Evolutionary conservation across 139 green algal genomes (phyloP).

Genomic region (Pseudopediastrum boryanum): DNA sequence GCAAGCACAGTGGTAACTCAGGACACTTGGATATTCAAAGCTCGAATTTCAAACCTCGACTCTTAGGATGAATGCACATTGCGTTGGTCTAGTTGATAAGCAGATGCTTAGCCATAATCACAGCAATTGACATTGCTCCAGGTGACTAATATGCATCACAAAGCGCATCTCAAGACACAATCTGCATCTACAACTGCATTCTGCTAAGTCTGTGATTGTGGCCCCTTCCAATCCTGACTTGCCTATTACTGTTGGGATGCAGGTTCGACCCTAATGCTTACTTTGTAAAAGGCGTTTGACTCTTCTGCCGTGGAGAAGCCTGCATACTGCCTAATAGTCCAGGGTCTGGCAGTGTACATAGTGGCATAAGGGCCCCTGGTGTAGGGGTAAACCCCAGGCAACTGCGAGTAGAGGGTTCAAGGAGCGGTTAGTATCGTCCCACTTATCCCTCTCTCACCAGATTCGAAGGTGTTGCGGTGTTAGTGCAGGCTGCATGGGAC

Average conservation of each 20-base stretch:
- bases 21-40: too few relatives aligned
- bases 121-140: too few relatives aligned
- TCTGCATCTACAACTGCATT: background rate
- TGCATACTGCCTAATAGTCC: conserved; percentile 82
- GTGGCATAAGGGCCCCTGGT: conserved; percentile 65
- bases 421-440: too few relatives aligned
- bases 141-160: too few relatives aligned
- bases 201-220: background rate
- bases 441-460: too few relatives aligned
- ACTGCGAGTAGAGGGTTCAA: conserved; percentile 26
- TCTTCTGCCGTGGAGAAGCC: conserved; percentile 81
- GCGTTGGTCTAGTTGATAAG: too few relatives aligned
- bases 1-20: too few relatives aligned
- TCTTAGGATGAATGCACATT: too few relatives aligned
- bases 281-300: conserved; percentile 75
- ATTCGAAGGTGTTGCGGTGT: too few relatives aligned
- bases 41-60: too few relatives aligned
- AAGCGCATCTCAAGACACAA: too few relatives aligned
- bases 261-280: background rate
- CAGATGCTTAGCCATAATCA: too few relatives aligned
- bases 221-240: background rate
- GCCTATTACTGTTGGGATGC: background rate
- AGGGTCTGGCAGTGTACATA: conserved; percentile 74
- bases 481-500: background rate
- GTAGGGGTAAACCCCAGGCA: conserved; percentile 69